Conservation (phyloP, 2,329 filamentous ascomycete genomes). For the Podosphaera fusca region DNA sequence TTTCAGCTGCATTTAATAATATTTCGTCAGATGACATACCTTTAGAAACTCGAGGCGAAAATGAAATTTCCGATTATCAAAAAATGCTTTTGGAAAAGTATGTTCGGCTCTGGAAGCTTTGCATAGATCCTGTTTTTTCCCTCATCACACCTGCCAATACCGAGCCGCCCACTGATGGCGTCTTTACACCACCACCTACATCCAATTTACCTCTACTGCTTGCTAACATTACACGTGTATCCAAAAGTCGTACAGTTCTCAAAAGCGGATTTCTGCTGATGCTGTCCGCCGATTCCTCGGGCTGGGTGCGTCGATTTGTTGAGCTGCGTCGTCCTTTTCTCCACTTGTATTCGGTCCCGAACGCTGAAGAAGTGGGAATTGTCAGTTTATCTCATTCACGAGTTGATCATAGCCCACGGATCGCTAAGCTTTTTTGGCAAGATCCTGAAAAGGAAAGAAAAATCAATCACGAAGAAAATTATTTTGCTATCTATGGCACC, state of each 20-base stretch:
- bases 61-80: conserved; percentile 13
- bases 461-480: conserved; percentile 17
- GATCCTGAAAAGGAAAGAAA: conserved; percentile 7
- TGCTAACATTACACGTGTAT: conserved; percentile 52
- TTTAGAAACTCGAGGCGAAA: too few relatives aligned
- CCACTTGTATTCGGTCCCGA: conserved; percentile 63
- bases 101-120: conserved; percentile 15
- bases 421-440: conserved; percentile 45
- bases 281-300: conserved; percentile 56
- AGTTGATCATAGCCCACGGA: conserved; percentile 80
- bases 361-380: conserved; percentile 75
- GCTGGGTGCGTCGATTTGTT: conserved; percentile 82
- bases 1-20: not conserved
- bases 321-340: conserved; percentile 81
- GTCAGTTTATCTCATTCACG: conserved; percentile 74
- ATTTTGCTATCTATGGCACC: conserved; percentile 86
- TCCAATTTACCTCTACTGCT: conserved; percentile 28
- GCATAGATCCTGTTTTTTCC: conserved; percentile 17
- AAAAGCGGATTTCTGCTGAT: conserved; percentile 78
- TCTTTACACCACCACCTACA: conserved; percentile 13
- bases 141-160: conserved; percentile 39
- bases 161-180: conserved; percentile 43
- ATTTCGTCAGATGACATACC: not conserved
- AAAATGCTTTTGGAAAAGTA: conserved; percentile 21
- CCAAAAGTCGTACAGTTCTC: conserved; percentile 59